A percentile compares a stretch with the other conserved stretches of the same genome.
These are phyloP conservation scores for Bruguiera parviflora DNA, from an alignment of 345 rosid genomes.

Conservation along the genomic window DNA sequence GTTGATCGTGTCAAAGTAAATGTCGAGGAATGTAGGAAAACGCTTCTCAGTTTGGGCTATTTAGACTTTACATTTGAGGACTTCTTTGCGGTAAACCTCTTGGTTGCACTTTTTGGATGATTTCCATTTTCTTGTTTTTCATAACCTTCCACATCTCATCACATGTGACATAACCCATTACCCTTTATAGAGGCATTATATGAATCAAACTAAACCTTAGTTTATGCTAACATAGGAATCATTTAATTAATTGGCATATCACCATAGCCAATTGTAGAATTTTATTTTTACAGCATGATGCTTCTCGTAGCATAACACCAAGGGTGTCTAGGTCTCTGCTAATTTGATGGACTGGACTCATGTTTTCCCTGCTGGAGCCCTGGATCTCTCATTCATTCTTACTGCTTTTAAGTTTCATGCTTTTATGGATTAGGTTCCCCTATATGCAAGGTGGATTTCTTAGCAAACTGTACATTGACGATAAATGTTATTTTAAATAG, in stretches of 20 bases:
- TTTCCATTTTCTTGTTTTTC: neutral
- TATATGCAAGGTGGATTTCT: neutral
- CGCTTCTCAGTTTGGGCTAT: constrained; percentile 88
- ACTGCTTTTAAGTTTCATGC: neutral
- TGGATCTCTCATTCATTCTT: neutral
- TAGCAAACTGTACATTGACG: neutral
- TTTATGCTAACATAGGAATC: neutral
- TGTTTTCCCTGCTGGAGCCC: neutral
- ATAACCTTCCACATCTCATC: neutral
- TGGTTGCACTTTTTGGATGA: neutral
- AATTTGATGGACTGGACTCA: neutral
- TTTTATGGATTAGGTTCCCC: neutral
- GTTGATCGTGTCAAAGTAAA: constrained; percentile 74
- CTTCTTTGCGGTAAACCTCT: constrained; percentile 69
- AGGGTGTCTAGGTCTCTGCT: neutral
- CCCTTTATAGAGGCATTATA: neutral
- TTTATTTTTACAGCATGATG: too few species aligned
- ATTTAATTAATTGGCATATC: neutral
- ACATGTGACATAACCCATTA: neutral
- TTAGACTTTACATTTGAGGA: constrained; percentile 95
- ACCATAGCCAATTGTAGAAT: neutral
- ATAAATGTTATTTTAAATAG: neutral
- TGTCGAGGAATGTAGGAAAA: constrained; percentile 87
- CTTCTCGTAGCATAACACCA: too few species aligned
- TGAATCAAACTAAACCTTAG: neutral